Evolutionary conservation across 2,329 filamentous ascomycete species (phyloP).

Genomic region (Phymatotrichopsis omnivora): DNA sequence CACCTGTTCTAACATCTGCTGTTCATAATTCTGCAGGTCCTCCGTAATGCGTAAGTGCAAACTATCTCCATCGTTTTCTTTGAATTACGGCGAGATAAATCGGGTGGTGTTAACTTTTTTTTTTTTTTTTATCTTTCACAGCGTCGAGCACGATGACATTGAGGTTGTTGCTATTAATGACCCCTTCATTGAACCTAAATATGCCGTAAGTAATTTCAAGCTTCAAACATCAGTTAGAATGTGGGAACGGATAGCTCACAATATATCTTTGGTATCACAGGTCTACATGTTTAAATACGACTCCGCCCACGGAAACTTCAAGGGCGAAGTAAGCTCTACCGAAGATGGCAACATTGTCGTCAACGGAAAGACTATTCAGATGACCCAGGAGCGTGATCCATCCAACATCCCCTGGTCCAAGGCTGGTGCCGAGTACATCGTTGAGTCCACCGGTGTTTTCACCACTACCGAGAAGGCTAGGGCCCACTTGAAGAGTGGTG

Average conservation of each 20-base stretch:
- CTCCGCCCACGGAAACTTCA: constrained; percentile 92
- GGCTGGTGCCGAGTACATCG: constrained; percentile 82
- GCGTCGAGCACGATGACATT: constrained; percentile 76
- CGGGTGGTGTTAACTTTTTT: neutral
- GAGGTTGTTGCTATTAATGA: constrained; percentile 97
- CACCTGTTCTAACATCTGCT: constrained; percentile 10
- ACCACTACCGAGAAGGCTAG: constrained; percentile 94
- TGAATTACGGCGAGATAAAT: neutral
- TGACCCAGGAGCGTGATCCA: constrained; percentile 90
- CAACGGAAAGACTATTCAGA: constrained; percentile 90
- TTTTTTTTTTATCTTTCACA: constrained; percentile 33
- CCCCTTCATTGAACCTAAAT: constrained; percentile 96
- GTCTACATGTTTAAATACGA: constrained; percentile 99
- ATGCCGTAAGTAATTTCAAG: constrained; percentile 64
- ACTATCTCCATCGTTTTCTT: constrained; percentile 14
- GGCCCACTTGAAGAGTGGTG: constrained; percentile 88
- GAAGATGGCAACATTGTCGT: constrained; percentile 61
- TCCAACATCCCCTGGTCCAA: constrained; percentile 80
- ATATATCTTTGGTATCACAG: constrained; percentile 41
- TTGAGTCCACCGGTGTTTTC: constrained; percentile 98
- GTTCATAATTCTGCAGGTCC: constrained; percentile 48
- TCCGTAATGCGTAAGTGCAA: constrained; percentile 77
- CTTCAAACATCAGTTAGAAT: neutral
- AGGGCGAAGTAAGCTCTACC: constrained; percentile 71
- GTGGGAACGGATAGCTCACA: neutral